These are phyloP conservation scores for Euclidium syriacum DNA, from an alignment of 345 rosid genomes.

Conservation along the genomic window DNA sequence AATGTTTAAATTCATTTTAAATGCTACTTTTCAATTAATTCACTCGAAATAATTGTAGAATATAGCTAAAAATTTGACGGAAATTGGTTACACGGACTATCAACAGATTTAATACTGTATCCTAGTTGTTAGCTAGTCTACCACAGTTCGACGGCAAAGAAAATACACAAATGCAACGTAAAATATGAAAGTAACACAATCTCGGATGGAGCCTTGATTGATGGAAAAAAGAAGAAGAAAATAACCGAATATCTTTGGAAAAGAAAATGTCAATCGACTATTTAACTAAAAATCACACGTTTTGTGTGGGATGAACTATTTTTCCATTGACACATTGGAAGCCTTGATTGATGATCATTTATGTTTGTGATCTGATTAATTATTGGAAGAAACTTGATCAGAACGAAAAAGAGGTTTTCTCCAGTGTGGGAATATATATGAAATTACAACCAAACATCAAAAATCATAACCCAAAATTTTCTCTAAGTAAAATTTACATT, in stretches of 20 bases:
- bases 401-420: background rate
- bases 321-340: background rate
- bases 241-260: background rate
- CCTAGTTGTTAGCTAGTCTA: background rate
- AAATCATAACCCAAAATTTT: conserved; percentile 8
- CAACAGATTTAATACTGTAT: background rate
- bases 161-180: background rate
- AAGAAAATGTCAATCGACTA: background rate
- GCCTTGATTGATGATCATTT: background rate
- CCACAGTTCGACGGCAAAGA: background rate
- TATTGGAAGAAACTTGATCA: too few relatives aligned
- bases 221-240: background rate
- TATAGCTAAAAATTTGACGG: background rate
- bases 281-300: background rate
- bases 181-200: background rate
- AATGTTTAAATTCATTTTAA: background rate
- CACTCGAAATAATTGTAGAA: background rate
- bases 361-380: background rate
- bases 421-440: background rate
- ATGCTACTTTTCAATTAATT: background rate
- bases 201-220: background rate
- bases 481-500: conserved; percentile 38
- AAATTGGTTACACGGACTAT: background rate
- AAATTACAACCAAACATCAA: background rate
- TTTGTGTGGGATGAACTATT: background rate